Conservation (phyloP, 441 rosid species). For the Populus hybrid region DNA sequence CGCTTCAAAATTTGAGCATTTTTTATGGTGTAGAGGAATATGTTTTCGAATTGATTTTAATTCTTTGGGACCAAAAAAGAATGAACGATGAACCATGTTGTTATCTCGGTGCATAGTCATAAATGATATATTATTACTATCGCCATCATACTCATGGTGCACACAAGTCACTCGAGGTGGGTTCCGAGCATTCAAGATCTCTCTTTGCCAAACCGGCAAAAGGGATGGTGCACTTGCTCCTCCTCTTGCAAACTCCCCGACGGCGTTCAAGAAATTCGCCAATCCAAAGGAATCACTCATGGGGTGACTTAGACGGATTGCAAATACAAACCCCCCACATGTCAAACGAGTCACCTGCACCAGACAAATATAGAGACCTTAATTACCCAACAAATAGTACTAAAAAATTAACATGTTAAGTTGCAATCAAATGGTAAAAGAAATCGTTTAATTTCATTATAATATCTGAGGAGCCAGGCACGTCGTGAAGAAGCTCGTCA, state of each 20-base stretch:
- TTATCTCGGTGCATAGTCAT: not conserved
- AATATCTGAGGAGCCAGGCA: not conserved
- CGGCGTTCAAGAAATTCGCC: conserved; percentile 1
- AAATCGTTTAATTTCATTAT: too few relatives aligned
- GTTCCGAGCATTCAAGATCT: conserved; percentile 8
- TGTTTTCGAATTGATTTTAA: not conserved
- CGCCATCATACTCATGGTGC: not conserved
- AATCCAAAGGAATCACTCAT: conserved; percentile 2
- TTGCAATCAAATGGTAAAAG: too few relatives aligned
- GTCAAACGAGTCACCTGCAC: conserved; percentile 13
- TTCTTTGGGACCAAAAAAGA: conserved; percentile 6
- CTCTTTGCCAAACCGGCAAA: conserved; percentile 13
- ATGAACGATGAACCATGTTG: not conserved
- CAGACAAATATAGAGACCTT: too few relatives aligned
- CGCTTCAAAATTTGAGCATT: not conserved
- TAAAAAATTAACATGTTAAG: not conserved
- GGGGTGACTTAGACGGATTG: conserved; percentile 10
- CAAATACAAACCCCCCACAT: conserved; percentile 14
- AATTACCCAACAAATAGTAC: not conserved
- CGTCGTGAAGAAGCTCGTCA: not conserved
- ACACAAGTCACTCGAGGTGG: conserved; percentile 1
- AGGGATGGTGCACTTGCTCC: not conserved
- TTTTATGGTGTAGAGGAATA: not conserved
- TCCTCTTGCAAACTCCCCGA: not conserved
- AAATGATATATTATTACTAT: too few relatives aligned